phyloP scores from a whole-genome alignment of 179 eudicot genomes.

The Kewa caespitosa region DNA sequence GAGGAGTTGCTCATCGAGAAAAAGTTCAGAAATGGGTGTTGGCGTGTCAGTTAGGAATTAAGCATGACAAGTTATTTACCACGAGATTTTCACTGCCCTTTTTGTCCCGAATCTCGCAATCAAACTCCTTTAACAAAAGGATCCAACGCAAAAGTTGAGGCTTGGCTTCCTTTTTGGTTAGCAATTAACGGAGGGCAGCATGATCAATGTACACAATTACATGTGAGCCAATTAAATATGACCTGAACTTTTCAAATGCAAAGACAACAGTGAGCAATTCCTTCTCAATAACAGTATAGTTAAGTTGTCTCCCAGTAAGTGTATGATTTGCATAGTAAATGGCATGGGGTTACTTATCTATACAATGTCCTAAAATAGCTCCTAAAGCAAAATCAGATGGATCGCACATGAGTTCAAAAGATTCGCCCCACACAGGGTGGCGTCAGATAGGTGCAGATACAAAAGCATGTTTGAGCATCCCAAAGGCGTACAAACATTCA shows the following conservation, averaged over 20 bases:
- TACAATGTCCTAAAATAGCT: background rate
- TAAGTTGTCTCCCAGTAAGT: no score
- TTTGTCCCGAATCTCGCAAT: background rate
- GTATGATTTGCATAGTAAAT: no score
- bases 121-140: background rate
- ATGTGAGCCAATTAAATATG: background rate
- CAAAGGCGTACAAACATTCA: background rate
- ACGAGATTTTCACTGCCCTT: background rate
- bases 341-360: background rate
- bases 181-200: background rate
- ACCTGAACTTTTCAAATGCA: background rate
- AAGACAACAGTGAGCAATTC: background rate
- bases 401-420: constrained; percentile 12
- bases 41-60: background rate
- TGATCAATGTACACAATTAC: background rate
- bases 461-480: background rate
- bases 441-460: background rate
- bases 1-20: background rate
- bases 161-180: background rate
- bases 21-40: background rate
- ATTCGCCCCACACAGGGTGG: background rate
- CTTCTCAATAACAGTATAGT: background rate
- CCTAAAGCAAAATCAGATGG: constrained; percentile 1
- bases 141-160: background rate
- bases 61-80: background rate